Base-by-base conservation (phyloP, 176 grass and related monocot species). In the Triticum monococcum region DNA sequence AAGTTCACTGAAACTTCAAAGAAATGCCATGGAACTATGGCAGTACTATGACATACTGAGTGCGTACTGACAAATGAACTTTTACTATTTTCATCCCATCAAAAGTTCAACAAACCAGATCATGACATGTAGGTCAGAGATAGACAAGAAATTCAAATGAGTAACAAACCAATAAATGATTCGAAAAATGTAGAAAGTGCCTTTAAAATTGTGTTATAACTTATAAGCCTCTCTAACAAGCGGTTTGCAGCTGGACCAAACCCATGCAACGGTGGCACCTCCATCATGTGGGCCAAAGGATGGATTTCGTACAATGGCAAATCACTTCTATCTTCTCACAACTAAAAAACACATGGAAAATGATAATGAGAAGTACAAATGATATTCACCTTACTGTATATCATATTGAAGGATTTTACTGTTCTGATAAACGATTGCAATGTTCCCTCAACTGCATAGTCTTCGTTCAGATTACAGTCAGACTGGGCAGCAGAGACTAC, bases 211-310 rank as follows among this genome's bases (percentile, higher is more conserved):
- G 93, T 98, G 66, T 96, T 98, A 85, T 98, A 98, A 77, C 33
- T 5, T 33, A 5, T 33, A 33, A 33, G 91, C 96, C 79, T 98
- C 33, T 33, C 96, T 88, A 98, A 66, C 45, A 98, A 79, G 68
- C 93, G 91, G 79, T 98, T 96, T 67, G 96, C 93, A 74, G 92
- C 96, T 60, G 93, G 93, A 22, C 93, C 92, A 88, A 96, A 98
- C 25, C 93, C 96, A 92, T 98, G 90, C 81, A 98, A 79, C 86
- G 94, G 96, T 68, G 96, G 93, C 4, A 98, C 93, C 82, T 98
- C 96, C 96, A 98, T 98, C 93, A 98, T 95, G 76, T 98, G 96
- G 2, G 96, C 96, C 96, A 93, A 98, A 67, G 96, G 96, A 66
- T 92, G 96, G 77, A 98, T 98, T 88, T 98, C 93, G 93, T 98